Percentiles rank a stretch among this genome's conserved stretches.
These are phyloP conservation scores for Pyrus betulifolia DNA, from an alignment of 306 rosid genomes.

Conservation along the genomic window DNA sequence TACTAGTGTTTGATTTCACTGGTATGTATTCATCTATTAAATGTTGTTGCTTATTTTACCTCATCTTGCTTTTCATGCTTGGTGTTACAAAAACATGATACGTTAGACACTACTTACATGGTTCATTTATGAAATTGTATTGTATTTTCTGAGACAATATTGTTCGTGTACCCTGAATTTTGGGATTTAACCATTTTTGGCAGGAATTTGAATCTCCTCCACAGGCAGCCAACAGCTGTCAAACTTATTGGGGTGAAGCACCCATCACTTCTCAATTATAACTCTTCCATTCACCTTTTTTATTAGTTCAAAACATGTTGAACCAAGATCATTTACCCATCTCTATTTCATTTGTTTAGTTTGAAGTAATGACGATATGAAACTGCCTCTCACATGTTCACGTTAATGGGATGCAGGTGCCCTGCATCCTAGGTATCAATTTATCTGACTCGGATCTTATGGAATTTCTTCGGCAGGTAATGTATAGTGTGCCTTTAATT, in stretches of 20 bases:
- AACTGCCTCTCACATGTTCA: neutral
- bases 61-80: neutral
- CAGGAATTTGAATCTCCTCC: constrained; percentile 82
- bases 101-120: neutral
- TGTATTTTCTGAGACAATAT: neutral
- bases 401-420: constrained; percentile 51
- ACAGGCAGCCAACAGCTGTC: constrained; percentile 42
- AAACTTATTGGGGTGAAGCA: constrained; percentile 61
- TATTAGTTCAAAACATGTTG: neutral
- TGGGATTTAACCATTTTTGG: constrained; percentile 15
- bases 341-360: neutral
- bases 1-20: neutral
- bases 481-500: neutral
- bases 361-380: neutral
- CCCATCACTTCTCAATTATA: constrained; percentile 2
- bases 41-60: too few relatives aligned
- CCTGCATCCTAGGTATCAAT: constrained; percentile 80
- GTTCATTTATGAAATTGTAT: neutral
- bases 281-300: neutral
- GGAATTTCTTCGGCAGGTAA: constrained; percentile 98
- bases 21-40: too few relatives aligned
- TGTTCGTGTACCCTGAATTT: neutral
- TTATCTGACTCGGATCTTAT: constrained; percentile 71
- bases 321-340: neutral
- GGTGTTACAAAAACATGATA: neutral